These are phyloP conservation scores for Colletotrichum sansevieriae DNA, from an alignment of 2,329 filamentous ascomycete genomes.

Conservation along the genomic window DNA sequence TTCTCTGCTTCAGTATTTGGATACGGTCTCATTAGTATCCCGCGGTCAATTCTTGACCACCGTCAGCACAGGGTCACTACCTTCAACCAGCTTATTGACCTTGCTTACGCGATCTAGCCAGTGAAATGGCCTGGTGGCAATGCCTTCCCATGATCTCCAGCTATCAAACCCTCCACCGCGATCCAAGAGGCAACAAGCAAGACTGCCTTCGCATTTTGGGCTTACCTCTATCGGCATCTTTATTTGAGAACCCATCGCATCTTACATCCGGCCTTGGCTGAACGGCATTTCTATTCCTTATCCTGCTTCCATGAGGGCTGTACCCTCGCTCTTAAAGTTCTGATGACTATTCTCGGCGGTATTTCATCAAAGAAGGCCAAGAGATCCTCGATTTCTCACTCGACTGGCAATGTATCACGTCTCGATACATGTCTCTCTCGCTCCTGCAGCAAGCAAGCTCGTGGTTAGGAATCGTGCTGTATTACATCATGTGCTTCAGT, in stretches of 20 bases:
- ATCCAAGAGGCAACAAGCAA: conserved; percentile 29
- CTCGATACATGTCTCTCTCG: conserved; percentile 38
- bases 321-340: conserved; percentile 48
- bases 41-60: conserved; percentile 35
- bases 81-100: background rate
- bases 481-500: conserved; percentile 53
- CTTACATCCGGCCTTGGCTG: conserved; percentile 38
- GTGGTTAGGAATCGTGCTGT: conserved; percentile 54
- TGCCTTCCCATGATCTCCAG: conserved; percentile 40
- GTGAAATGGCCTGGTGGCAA: conserved; percentile 41
- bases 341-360: conserved; percentile 65
- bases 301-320: conserved; percentile 49
- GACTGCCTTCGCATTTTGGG: conserved; percentile 31
- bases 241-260: conserved; percentile 38
- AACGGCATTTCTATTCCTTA: conserved; percentile 54
- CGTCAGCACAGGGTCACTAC: conserved; percentile 1
- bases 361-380: conserved; percentile 53
- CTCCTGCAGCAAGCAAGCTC: conserved; percentile 50
- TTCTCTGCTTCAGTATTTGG: conserved; percentile 37
- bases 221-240: conserved; percentile 40
- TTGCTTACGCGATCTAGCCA: conserved; percentile 6
- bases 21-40: conserved; percentile 32
- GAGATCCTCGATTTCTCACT: conserved; percentile 56
- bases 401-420: conserved; percentile 59
- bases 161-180: conserved; percentile 38